These are phyloP conservation scores for Leccinum olivaceopallidum DNA, from an alignment of 768 basidiomycete genomes.

Conservation along the genomic window DNA sequence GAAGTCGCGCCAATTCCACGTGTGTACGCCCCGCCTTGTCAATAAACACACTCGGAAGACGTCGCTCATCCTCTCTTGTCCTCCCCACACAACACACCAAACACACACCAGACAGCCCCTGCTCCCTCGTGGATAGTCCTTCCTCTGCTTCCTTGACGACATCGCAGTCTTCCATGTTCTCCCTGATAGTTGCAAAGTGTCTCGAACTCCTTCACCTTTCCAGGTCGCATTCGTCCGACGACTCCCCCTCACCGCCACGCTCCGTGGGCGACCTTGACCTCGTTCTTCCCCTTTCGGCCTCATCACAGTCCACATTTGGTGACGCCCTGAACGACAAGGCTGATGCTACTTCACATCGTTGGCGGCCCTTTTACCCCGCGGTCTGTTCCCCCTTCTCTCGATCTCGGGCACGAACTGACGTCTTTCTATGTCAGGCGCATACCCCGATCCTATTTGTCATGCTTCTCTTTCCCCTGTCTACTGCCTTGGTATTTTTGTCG, in stretches of 20 bases:
- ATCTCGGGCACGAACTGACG: constrained; percentile 12
- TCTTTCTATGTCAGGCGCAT: constrained; percentile 40
- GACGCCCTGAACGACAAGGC: constrained; percentile 42
- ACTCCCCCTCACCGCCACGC: constrained; percentile 48
- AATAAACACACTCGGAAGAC: constrained; percentile 52
- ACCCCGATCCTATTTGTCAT: constrained; percentile 70
- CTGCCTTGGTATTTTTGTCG: constrained; percentile 45
- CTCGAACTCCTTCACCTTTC: constrained; percentile 53
- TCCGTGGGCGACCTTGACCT: constrained; percentile 41
- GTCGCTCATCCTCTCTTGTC: constrained; percentile 52
- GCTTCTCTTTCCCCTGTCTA: constrained; percentile 70
- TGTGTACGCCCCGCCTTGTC: constrained; percentile 54
- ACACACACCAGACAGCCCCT: constrained; percentile 5
- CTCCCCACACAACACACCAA: constrained; percentile 29
- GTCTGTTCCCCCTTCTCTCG: constrained; percentile 29
- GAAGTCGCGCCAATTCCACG: constrained; percentile 60
- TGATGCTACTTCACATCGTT: constrained; percentile 27
- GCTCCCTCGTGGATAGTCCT: not conserved
- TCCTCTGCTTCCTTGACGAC: constrained; percentile 10
- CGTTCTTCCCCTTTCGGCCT: constrained; percentile 57
- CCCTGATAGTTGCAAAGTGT: constrained; percentile 49
- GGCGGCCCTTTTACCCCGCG: constrained; percentile 34
- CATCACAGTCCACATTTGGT: constrained; percentile 46
- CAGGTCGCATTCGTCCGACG: constrained; percentile 39
- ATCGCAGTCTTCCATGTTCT: constrained; percentile 48